Percentiles rank a stretch among this genome's conserved stretches.
phyloP scores from a whole-genome alignment of 2,329 filamentous ascomycete species.

The Sporothrix euskadiensis region DNA sequence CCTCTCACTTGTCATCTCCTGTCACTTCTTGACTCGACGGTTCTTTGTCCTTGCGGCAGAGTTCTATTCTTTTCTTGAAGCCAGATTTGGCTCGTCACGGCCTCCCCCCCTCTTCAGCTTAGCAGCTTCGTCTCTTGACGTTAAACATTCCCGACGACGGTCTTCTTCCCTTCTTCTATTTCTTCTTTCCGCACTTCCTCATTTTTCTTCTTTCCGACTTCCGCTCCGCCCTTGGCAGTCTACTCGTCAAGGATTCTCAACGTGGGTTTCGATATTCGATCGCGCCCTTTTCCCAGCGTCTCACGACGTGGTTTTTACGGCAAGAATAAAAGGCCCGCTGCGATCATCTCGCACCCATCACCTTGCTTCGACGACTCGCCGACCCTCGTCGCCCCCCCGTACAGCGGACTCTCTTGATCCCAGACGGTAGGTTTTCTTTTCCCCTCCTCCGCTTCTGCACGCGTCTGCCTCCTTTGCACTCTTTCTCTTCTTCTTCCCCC shows the following conservation, averaged over 20 bases:
- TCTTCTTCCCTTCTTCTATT: conserved; percentile 6
- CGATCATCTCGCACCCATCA: background rate
- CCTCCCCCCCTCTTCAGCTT: background rate
- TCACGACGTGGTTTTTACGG: background rate
- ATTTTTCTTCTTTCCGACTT: background rate
- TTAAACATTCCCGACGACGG: conserved; percentile 5
- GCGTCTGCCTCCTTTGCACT: no score
- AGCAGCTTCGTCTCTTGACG: conserved; percentile 20
- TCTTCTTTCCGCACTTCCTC: background rate
- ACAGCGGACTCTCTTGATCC: background rate
- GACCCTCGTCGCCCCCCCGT: background rate
- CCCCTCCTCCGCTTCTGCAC: background rate
- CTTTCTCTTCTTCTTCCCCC: background rate
- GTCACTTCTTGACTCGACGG: background rate
- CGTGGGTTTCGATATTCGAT: background rate
- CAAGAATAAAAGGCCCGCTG: background rate
- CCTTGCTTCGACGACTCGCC: background rate
- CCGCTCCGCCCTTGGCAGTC: conserved; percentile 8
- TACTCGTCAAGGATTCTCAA: background rate
- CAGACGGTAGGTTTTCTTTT: background rate
- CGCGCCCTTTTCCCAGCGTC: background rate
- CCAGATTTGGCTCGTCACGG: conserved; percentile 10
- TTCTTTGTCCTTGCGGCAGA: background rate
- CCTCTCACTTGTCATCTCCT: conserved; percentile 1
- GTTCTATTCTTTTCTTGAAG: background rate